A percentile compares a stretch with the other conserved stretches of the same genome.
These are phyloP conservation scores for Glycine tomentella DNA, from an alignment of 306 rosid species.

Conservation along the genomic window DNA sequence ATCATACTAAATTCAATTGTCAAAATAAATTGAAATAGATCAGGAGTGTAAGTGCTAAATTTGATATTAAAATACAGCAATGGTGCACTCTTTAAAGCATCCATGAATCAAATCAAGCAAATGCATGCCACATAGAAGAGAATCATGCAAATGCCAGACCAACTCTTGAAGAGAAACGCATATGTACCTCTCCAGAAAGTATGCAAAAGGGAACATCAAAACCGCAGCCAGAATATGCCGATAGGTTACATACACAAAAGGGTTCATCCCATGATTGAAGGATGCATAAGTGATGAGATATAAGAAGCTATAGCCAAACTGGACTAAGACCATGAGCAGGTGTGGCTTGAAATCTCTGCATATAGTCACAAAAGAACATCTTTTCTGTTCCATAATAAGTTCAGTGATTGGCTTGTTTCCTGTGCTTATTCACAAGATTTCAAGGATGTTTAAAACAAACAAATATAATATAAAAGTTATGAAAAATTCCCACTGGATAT, in stretches of 20 bases:
- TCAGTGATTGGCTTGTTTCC: neutral
- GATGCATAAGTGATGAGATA: constrained; percentile 75
- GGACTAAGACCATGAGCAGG: constrained; percentile 63
- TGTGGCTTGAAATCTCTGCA: constrained; percentile 73
- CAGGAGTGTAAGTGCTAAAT: neutral
- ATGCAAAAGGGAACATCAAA: constrained; percentile 75
- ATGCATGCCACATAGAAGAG: neutral
- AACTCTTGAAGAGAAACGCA: neutral
- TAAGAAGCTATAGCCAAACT: constrained; percentile 63
- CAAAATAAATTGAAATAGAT: neutral
- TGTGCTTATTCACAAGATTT: neutral
- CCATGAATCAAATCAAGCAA: constrained; percentile 9
- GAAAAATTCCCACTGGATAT: constrained; percentile 34
- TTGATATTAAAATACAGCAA: neutral
- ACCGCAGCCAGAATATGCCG: constrained; percentile 65
- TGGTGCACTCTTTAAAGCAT: neutral
- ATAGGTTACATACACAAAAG: constrained; percentile 77
- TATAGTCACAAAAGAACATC: neutral
- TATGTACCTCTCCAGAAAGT: constrained; percentile 72
- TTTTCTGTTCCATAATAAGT: constrained; percentile 46
- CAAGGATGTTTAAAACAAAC: neutral
- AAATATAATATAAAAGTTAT: constrained; percentile 20
- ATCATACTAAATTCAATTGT: constrained; percentile 8
- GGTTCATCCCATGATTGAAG: constrained; percentile 91
- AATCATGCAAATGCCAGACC: neutral